Evolutionary conservation across 2,329 filamentous ascomycete species (phyloP).

Genomic region (Lecanicillium sp.): DNA sequence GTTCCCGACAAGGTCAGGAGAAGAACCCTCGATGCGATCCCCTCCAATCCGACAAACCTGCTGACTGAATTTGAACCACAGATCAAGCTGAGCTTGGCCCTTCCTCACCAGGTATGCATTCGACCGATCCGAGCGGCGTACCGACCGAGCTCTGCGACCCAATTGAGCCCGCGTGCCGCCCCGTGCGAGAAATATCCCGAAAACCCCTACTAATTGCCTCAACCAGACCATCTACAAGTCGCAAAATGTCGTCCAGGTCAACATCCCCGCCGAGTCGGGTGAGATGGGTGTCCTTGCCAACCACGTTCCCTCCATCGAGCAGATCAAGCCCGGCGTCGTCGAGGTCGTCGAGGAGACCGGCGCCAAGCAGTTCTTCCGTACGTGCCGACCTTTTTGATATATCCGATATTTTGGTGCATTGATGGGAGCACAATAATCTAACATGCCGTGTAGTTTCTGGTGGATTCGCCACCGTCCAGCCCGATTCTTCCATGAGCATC

Average conservation of each 20-base stretch:
- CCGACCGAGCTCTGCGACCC: conserved; percentile 14
- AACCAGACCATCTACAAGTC: conserved; percentile 62
- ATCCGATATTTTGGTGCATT: background rate
- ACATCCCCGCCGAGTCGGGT: conserved; percentile 94
- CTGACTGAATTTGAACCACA: conserved; percentile 24
- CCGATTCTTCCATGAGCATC: conserved; percentile 90
- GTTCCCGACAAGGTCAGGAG: conserved; percentile 67
- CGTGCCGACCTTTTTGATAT: conserved; percentile 24
- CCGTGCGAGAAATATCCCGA: conserved; percentile 8
- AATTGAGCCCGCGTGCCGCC: conserved; percentile 15
- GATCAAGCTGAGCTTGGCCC: conserved; percentile 96
- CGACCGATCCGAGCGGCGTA: conserved; percentile 9
- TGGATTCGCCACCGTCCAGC: conserved; percentile 94
- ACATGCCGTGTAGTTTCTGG: conserved; percentile 62
- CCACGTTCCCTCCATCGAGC: conserved; percentile 98
- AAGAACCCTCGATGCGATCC: conserved; percentile 5
- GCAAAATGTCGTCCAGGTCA: conserved; percentile 81
- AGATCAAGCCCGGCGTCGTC: conserved; percentile 92
- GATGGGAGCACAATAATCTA: conserved; percentile 1
- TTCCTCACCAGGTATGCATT: conserved; percentile 89
- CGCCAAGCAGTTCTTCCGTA: conserved; percentile 98
- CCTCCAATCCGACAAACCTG: conserved; percentile 7
- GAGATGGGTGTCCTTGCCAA: conserved; percentile 99
- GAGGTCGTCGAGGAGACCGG: conserved; percentile 93
- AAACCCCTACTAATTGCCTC: conserved; percentile 40